Conservation (phyloP, 768 basidiomycete species). For the Phaffia tasmanica region DNA sequence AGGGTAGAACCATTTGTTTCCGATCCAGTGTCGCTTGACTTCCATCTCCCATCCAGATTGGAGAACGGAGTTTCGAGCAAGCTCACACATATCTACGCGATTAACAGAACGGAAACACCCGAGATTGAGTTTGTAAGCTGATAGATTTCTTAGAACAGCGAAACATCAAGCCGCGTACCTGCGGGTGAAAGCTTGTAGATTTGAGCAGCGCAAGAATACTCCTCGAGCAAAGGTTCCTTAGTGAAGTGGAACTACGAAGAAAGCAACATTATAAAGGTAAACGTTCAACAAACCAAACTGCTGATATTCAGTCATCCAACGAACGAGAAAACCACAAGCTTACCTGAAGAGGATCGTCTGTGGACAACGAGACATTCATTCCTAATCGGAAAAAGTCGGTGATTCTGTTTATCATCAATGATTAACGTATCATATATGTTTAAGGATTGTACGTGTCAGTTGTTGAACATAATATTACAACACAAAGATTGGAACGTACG, state of each 20-base stretch:
- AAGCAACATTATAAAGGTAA: slow-evolving; percentile 31
- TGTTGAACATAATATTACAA: not conserved
- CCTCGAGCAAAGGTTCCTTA: slow-evolving; percentile 92
- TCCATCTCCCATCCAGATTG: slow-evolving; percentile 99
- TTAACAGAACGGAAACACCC: not conserved
- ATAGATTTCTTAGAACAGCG: not conserved
- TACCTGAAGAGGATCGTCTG: slow-evolving; percentile 25
- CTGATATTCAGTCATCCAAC: slow-evolving; percentile 53
- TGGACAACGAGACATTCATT: slow-evolving; percentile 50
- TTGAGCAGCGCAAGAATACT: slow-evolving; percentile 97
- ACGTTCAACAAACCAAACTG: too few relatives aligned
- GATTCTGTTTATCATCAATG: slow-evolving; percentile 39
- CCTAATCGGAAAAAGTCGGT: slow-evolving; percentile 95
- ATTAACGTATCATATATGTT: not conserved
- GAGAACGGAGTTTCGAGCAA: slow-evolving; percentile 93
- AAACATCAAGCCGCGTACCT: slow-evolving; percentile 24
- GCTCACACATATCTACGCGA: slow-evolving; percentile 58
- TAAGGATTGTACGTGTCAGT: not conserved
- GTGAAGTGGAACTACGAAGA: slow-evolving; percentile 91
- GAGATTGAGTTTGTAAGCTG: not conserved
- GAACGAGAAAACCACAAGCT: slow-evolving; percentile 1
- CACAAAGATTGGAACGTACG: slow-evolving; percentile 36
- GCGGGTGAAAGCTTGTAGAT: slow-evolving; percentile 86
- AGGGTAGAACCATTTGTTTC: slow-evolving; percentile 82
- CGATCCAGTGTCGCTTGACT: slow-evolving; percentile 67